Conservation (phyloP, 1,139 yeast species). For the Taiozyma sp. region DNA sequence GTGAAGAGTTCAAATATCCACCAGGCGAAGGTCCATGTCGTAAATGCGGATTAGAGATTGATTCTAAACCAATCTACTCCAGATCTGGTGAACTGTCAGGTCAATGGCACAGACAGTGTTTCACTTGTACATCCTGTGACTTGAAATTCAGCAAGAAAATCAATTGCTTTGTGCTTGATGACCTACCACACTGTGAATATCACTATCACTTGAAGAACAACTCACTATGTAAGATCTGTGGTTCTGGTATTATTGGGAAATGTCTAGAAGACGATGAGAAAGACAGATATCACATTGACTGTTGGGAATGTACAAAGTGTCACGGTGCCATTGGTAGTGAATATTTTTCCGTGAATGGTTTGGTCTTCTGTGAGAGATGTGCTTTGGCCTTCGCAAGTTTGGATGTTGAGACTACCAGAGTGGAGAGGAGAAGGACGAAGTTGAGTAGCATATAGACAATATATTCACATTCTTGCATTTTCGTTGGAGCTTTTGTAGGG, state of each 20-base stretch:
- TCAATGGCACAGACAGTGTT: slow-evolving; percentile 91
- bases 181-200: slow-evolving; percentile 73
- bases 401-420: slow-evolving; percentile 3
- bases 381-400: slow-evolving; percentile 8
- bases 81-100: slow-evolving; percentile 76
- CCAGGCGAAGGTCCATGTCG: slow-evolving; percentile 79
- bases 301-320: slow-evolving; percentile 59
- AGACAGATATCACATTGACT: slow-evolving; percentile 63
- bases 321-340: slow-evolving; percentile 42
- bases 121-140: slow-evolving; percentile 65
- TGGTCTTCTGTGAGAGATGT: slow-evolving; percentile 45
- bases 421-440: slow-evolving; percentile 21
- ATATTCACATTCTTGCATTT: background rate
- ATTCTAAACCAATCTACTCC: slow-evolving; percentile 64
- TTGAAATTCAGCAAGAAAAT: slow-evolving; percentile 51
- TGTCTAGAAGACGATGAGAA: slow-evolving; percentile 74
- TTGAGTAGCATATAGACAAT: slow-evolving; percentile 13
- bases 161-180: slow-evolving; percentile 76
- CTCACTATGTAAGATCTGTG: slow-evolving; percentile 70
- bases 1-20: slow-evolving; percentile 29
- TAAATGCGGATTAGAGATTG: slow-evolving; percentile 46
- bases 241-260: slow-evolving; percentile 80
- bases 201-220: slow-evolving; percentile 80
- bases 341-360: slow-evolving; percentile 49
- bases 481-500: background rate